Evolutionary conservation across 2,329 filamentous ascomycete species (phyloP).

Genomic region (Lanzia echinophila): DNA sequence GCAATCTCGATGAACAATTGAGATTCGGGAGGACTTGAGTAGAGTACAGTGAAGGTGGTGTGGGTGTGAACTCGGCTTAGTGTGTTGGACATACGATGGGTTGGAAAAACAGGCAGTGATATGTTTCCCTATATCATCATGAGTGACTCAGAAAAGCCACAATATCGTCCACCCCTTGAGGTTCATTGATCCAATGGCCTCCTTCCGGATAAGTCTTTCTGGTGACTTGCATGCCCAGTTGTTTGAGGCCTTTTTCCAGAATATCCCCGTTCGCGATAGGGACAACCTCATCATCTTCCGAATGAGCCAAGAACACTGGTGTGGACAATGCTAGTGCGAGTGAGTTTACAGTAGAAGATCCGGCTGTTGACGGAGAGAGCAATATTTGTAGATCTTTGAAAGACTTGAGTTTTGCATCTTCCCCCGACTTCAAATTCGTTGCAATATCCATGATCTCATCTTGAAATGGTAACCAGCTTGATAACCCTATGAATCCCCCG

Average conservation of each 20-base stretch:
- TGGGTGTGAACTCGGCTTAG: no score
- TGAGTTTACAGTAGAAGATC: no score
- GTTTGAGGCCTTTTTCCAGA: not conserved
- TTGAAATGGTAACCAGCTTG: constrained; percentile 30
- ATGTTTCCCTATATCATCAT: no score
- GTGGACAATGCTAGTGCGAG: not conserved
- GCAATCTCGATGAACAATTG: no score
- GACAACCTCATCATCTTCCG: not conserved
- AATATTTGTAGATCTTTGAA: no score
- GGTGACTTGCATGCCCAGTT: constrained; percentile 27
- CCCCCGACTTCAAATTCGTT: no score
- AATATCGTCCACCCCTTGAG: constrained; percentile 36
- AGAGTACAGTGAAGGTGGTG: no score
- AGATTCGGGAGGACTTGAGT: no score
- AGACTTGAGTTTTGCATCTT: no score
- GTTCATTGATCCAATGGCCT: constrained; percentile 39
- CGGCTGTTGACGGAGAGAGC: no score
- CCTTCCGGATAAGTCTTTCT: constrained; percentile 37
- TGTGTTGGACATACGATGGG: no score
- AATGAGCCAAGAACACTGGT: not conserved
- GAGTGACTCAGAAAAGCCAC: constrained; percentile 3
- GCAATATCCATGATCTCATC: constrained; percentile 40
- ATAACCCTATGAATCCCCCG: constrained; percentile 36
- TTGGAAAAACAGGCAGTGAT: no score
- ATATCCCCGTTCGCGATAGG: not conserved